These are phyloP conservation scores for Sanghuangporus weigelae DNA, from an alignment of 1,284 basidiomycete genomes.

Conservation along the genomic window DNA sequence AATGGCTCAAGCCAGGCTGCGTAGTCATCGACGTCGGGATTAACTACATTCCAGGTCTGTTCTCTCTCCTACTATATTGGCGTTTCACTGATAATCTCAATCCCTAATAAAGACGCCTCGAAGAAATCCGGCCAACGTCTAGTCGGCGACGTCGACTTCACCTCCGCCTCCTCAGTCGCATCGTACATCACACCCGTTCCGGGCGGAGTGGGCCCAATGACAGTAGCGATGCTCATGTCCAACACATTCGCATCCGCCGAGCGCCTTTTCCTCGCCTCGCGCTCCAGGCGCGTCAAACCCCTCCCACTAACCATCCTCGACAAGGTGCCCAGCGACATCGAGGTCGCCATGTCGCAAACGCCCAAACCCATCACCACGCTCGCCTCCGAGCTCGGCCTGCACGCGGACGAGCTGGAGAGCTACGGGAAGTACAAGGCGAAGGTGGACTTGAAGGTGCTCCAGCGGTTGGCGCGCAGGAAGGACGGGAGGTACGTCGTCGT, in stretches of 20 bases:
- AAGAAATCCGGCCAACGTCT: slow-evolving; percentile 96
- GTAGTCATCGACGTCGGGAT: slow-evolving; percentile 97
- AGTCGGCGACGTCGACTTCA: slow-evolving; percentile 94
- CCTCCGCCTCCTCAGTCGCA: slow-evolving; percentile 72
- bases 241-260: slow-evolving; percentile 89
- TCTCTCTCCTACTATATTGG: background rate
- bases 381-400: slow-evolving; percentile 86
- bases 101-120: slow-evolving; percentile 53
- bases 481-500: slow-evolving; percentile 98
- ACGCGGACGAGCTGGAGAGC: slow-evolving; percentile 84
- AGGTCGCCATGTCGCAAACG: slow-evolving; percentile 92
- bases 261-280: slow-evolving; percentile 67
- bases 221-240: slow-evolving; percentile 97
- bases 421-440: slow-evolving; percentile 99
- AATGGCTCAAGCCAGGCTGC: slow-evolving; percentile 94
- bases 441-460: slow-evolving; percentile 85
- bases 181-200: slow-evolving; percentile 96
- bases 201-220: slow-evolving; percentile 99
- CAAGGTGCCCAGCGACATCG: slow-evolving; percentile 94
- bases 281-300: slow-evolving; percentile 68
- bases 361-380: slow-evolving; percentile 87
- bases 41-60: slow-evolving; percentile 82
- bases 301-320: slow-evolving; percentile 74
- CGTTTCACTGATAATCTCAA: background rate
- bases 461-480: slow-evolving; percentile 81